Evolutionary conservation across 2,329 filamentous ascomycete species (phyloP), one percentile per base, ranked within the genome.

Genomic region (Penicillium sp.): DNA sequence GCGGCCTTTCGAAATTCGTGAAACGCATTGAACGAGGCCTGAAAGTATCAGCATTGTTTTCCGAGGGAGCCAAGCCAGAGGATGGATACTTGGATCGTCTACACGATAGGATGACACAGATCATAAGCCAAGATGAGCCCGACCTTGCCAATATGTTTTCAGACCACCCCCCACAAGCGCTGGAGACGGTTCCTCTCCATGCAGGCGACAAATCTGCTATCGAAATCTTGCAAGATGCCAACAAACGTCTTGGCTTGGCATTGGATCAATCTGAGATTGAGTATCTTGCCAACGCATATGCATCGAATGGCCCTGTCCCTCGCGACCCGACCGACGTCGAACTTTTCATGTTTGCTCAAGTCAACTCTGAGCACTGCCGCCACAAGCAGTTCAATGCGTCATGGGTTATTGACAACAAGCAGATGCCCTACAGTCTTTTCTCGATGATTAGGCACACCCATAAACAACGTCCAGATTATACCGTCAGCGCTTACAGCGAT

Each of bases 331-430:
- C 91, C 59, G 94, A 97, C 71, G 90, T 97, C 46, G 94, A 99
- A 76, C 81, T 97, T 21, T 97, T 97, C 81, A 97, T 97, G 94
- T 99, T 97, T 72, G 93, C 93, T 16, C 94, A 99, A 76, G 93
- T 99, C 71, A 97, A 97, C 79, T 97, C 93, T 3, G 94, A 99
- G 80, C 93, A 97, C 74, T 96, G 84, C 68, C 77, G 84, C 58
- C 84, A 87, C 70, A 96, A 97, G 79, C 89, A 95, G 66, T 99
- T 99, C 83, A 99, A 99, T 73, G 92, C 94, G 26, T 87, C 86
- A 58, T 99, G 94, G 91, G 94, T 87, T 16, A 95, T 99, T 65
- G 92, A 99, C 71, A 92, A 92, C 52, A 80, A 88, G 63, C 77
- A 81, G 62, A 94, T 92, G 81, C 81, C 84, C 47, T 83, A 88